These are phyloP conservation scores for Epichloe sp. DNA, from an alignment of 2,329 filamentous ascomycete species.

Conservation along the genomic window DNA sequence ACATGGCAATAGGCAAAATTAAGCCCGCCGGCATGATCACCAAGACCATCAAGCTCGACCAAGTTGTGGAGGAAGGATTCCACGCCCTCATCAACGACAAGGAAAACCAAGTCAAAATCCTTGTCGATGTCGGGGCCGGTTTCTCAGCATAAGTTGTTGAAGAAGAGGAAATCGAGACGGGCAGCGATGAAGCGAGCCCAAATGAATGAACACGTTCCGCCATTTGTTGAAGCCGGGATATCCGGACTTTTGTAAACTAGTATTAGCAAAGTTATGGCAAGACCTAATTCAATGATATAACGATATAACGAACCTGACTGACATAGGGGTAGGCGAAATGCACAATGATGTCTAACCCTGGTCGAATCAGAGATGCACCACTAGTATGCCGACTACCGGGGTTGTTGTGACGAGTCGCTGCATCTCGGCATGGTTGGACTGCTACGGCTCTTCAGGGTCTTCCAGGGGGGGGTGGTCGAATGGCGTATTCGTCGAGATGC, in stretches of 20 bases:
- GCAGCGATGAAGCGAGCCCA: neutral
- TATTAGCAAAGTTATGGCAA: neutral
- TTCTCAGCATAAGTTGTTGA: neutral
- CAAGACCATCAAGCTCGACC: constrained; percentile 38
- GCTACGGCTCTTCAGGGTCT: too few relatives aligned
- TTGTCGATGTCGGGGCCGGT: constrained; percentile 31
- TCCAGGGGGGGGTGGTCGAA: too few relatives aligned
- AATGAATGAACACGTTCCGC: neutral
- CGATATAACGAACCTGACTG: neutral
- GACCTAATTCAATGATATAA: neutral
- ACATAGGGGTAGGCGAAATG: too few relatives aligned
- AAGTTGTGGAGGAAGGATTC: constrained; percentile 44
- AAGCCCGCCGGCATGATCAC: constrained; percentile 48
- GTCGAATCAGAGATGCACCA: too few relatives aligned
- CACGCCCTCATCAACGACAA: constrained; percentile 43
- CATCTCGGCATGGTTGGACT: too few relatives aligned
- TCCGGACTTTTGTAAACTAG: neutral
- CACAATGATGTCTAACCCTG: too few relatives aligned
- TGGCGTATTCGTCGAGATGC: too few relatives aligned
- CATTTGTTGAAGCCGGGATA: neutral
- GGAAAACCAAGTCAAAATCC: constrained; percentile 49
- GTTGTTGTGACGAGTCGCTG: too few relatives aligned
- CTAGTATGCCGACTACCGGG: too few relatives aligned
- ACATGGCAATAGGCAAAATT: constrained; percentile 26
- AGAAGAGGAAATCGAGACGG: neutral